Evolutionary conservation across 2,329 filamentous ascomycete species (phyloP).

Genomic region (Fusarium marasasianum): DNA sequence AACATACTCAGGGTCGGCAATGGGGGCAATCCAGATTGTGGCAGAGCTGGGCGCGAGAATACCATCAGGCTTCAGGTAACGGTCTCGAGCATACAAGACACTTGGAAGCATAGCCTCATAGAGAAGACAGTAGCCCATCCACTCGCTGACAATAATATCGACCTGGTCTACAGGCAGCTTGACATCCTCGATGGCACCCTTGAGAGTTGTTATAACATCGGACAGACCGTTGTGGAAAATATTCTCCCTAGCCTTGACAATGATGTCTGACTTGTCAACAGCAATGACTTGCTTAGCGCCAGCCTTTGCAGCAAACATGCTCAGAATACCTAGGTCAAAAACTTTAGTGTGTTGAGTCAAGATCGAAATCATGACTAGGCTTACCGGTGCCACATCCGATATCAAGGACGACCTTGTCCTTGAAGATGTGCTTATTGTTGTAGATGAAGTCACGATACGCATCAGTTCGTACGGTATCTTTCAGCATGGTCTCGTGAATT

Average conservation of each 20-base stretch:
- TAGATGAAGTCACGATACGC: constrained; percentile 97
- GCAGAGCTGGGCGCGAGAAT: constrained; percentile 88
- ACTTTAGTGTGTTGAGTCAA: neutral
- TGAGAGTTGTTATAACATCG: constrained; percentile 78
- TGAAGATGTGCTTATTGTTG: constrained; percentile 86
- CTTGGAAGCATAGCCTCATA: constrained; percentile 98
- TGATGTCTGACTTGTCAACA: constrained; percentile 92
- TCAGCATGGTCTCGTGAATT: constrained; percentile 96
- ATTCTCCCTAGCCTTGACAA: constrained; percentile 85
- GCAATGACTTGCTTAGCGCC: constrained; percentile 88
- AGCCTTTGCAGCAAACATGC: constrained; percentile 93
- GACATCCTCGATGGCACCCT: constrained; percentile 90
- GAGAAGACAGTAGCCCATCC: constrained; percentile 95
- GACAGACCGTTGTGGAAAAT: constrained; percentile 82
- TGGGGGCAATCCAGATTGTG: constrained; percentile 82
- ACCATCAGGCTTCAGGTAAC: constrained; percentile 81
- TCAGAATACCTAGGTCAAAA: constrained; percentile 73
- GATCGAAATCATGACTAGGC: constrained; percentile 21
- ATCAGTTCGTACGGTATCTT: constrained; percentile 87
- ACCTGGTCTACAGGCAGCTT: constrained; percentile 80
- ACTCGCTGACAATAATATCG: constrained; percentile 95
- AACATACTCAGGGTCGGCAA: constrained; percentile 80
- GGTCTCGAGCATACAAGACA: constrained; percentile 87
- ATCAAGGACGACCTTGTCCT: constrained; percentile 86
- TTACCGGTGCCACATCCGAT: constrained; percentile 82